Conservation (phyloP, 495 filamentous ascomycete genomes). For the Lepidopterella palustris region DNA sequence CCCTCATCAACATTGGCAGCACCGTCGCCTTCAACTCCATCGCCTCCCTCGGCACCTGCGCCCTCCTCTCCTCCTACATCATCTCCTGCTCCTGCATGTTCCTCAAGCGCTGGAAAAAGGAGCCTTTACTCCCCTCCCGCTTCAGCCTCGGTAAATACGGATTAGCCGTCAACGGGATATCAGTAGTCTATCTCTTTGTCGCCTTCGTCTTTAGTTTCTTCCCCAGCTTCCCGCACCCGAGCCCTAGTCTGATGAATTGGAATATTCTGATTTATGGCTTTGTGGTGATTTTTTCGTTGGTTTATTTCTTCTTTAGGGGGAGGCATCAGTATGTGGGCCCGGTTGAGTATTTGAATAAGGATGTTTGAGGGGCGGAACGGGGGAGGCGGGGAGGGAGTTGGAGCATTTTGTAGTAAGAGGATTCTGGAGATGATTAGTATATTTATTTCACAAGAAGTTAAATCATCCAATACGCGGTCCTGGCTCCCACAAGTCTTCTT, state of each 20-base stretch:
- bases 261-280: conserved; percentile 29
- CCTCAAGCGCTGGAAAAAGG: conserved; percentile 15
- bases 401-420: too few species aligned
- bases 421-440: too few species aligned
- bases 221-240: conserved; percentile 16
- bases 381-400: too few species aligned
- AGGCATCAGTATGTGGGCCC: conserved; percentile 30
- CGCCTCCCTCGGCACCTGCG: conserved; percentile 6
- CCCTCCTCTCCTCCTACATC: conserved; percentile 12
- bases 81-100: conserved; percentile 9
- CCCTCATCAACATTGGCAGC: conserved; percentile 46
- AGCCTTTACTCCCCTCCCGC: conserved; percentile 22
- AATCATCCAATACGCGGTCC: too few species aligned
- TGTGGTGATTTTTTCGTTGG: conserved; percentile 23
- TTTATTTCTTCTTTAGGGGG: conserved; percentile 25
- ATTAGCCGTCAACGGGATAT: conserved; percentile 24
- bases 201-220: conserved; percentile 30
- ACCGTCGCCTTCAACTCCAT: conserved; percentile 36
- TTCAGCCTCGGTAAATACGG: conserved; percentile 21
- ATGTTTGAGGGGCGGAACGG: conserved; percentile 7
- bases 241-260: conserved; percentile 30
- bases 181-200: conserved; percentile 19
- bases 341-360: conserved; percentile 32
- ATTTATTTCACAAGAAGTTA: too few species aligned
- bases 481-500: too few species aligned